Evolutionary conservation across 441 rosid genomes (phyloP).

Genomic region (Pelargonium australe): DNA sequence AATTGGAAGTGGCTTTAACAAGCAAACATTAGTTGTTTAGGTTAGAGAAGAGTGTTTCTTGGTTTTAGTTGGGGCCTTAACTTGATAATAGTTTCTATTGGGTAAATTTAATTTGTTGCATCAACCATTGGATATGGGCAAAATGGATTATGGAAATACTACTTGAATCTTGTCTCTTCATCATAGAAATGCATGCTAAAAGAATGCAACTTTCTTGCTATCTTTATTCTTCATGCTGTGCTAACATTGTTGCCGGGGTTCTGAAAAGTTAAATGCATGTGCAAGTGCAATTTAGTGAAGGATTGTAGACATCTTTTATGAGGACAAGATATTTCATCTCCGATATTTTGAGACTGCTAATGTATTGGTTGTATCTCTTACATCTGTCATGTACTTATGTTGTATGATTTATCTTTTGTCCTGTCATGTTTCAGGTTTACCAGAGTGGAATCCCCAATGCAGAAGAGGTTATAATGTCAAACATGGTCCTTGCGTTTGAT

Average conservation of each 20-base stretch:
- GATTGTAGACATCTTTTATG: conserved; percentile 10
- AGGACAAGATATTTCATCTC: conserved; percentile 15
- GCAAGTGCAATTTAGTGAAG: neutral
- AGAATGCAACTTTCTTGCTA: conserved; percentile 3
- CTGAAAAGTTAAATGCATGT: conserved; percentile 4
- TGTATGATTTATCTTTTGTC: conserved; percentile 8
- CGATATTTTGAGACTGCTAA: conserved; percentile 10
- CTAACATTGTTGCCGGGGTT: neutral
- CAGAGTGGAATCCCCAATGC: conserved; percentile 62
- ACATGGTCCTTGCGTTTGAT: conserved; percentile 77
- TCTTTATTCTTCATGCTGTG: neutral
- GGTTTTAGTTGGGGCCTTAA: too few relatives aligned
- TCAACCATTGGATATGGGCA: too few relatives aligned
- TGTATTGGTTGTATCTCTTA: conserved; percentile 1
- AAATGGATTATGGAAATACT: neutral
- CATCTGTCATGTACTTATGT: neutral
- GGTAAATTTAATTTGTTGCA: too few relatives aligned
- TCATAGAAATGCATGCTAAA: neutral
- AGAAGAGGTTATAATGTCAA: conserved; percentile 57
- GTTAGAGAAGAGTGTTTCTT: too few relatives aligned
- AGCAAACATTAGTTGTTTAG: too few relatives aligned
- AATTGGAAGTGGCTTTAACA: too few relatives aligned
- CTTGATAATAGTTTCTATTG: too few relatives aligned
- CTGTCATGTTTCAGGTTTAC: conserved; percentile 49
- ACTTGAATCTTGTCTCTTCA: neutral